phyloP scores from a whole-genome alignment of 768 basidiomycete genomes.

The Phanerochaete carnosa region DNA sequence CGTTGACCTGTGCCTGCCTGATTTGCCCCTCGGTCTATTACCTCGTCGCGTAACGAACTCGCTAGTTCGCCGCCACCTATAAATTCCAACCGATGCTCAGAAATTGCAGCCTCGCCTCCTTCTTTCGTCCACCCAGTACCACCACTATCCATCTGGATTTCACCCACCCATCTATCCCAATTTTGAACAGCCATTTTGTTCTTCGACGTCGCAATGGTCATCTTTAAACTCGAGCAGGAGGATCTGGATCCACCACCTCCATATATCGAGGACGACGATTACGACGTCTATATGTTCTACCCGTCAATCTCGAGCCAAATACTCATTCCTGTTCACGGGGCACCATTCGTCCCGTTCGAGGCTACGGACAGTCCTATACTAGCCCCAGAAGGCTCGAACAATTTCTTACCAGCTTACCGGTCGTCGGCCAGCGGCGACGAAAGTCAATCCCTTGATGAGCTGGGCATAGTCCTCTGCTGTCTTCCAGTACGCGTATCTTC shows the following conservation, averaged over 20 bases:
- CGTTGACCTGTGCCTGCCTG: neutral
- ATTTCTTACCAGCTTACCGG: neutral
- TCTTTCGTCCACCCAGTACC: neutral
- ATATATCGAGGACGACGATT: neutral
- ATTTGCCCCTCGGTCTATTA: neutral
- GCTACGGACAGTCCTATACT: neutral
- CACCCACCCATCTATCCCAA: neutral
- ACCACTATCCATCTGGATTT: neutral
- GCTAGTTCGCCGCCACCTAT: neutral
- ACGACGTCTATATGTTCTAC: constrained; percentile 1
- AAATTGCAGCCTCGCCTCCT: neutral
- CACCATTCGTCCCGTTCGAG: neutral
- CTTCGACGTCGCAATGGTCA: neutral
- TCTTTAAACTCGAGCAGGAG: neutral
- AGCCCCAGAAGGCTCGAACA: neutral
- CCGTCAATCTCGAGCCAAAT: neutral
- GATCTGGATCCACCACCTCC: neutral
- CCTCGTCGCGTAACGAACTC: neutral
- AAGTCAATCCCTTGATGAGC: neutral
- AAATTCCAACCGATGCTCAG: neutral
- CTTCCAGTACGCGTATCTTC: neutral
- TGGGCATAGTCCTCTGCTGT: neutral
- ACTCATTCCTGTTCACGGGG: neutral
- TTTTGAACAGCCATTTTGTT: neutral
- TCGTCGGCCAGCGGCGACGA: neutral